phyloP scores from a whole-genome alignment of 1,284 basidiomycete genomes.

The Earliella scabrosa region DNA sequence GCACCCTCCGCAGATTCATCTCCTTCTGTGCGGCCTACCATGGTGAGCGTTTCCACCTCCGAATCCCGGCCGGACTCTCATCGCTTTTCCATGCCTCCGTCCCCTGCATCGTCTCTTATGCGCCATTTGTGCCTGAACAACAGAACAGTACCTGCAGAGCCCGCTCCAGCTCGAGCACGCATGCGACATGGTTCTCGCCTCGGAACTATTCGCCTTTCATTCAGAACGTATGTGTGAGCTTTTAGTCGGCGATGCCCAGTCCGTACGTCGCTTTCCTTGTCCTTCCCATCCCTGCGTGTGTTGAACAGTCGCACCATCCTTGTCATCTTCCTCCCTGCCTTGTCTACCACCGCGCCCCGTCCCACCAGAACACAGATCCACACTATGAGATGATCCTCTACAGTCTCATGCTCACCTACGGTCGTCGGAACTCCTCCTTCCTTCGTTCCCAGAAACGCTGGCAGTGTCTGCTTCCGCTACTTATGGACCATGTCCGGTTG shows the following conservation, averaged over 20 bases:
- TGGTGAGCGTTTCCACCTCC: slow-evolving; percentile 52
- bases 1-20: slow-evolving; percentile 76
- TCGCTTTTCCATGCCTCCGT: slow-evolving; percentile 2
- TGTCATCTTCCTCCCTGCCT: neutral
- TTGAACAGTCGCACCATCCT: neutral
- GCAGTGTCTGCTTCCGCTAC: slow-evolving; percentile 78
- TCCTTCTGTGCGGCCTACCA: slow-evolving; percentile 84
- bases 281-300: neutral
- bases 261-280: slow-evolving; percentile 47
- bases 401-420: slow-evolving; percentile 77
- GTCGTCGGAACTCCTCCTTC: slow-evolving; percentile 69
- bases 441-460: slow-evolving; percentile 83
- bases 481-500: slow-evolving; percentile 80
- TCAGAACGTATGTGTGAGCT: slow-evolving; percentile 88
- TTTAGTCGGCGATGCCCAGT: slow-evolving; percentile 69
- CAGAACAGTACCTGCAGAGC: slow-evolving; percentile 83
- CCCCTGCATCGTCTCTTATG: neutral
- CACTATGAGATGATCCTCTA: slow-evolving; percentile 85
- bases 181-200: slow-evolving; percentile 73
- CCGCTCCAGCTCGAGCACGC: slow-evolving; percentile 84
- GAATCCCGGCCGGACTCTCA: neutral
- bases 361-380: slow-evolving; percentile 88
- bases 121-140: neutral
- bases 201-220: slow-evolving; percentile 86
- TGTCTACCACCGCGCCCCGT: neutral